Evolutionary conservation across 768 basidiomycete species (phyloP).

Genomic region (Lentinula lateritia): DNA sequence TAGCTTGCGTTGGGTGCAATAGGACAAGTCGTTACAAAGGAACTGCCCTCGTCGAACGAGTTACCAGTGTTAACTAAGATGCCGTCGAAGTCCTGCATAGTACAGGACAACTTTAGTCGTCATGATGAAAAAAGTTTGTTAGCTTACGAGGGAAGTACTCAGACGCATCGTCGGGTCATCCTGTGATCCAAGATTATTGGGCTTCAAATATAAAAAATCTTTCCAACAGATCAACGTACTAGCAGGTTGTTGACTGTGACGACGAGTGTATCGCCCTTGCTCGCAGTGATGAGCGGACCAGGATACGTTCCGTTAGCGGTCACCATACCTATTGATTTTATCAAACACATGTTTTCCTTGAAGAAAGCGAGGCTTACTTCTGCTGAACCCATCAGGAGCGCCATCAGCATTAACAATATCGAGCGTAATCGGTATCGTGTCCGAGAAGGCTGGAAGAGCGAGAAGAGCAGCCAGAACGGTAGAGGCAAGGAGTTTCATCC

Average conservation of each 20-base stretch:
- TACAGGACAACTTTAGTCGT: neutral
- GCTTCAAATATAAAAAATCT: neutral
- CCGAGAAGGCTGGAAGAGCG: neutral
- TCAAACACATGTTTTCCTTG: neutral
- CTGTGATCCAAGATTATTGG: neutral
- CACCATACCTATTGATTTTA: neutral
- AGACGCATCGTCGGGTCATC: slow-evolving; percentile 19
- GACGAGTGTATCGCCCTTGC: slow-evolving; percentile 11
- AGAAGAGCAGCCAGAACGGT: neutral
- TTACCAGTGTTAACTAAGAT: slow-evolving; percentile 16
- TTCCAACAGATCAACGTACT: slow-evolving; percentile 11
- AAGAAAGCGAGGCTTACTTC: slow-evolving; percentile 15
- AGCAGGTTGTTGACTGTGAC: slow-evolving; percentile 18
- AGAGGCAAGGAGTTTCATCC: neutral
- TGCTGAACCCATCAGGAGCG: slow-evolving; percentile 36
- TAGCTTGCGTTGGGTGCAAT: slow-evolving; percentile 15
- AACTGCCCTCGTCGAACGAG: slow-evolving; percentile 16
- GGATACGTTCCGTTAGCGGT: slow-evolving; percentile 8
- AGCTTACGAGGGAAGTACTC: slow-evolving; percentile 11
- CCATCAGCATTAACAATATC: slow-evolving; percentile 32
- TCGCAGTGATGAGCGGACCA: slow-evolving; percentile 10
- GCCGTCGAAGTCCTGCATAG: slow-evolving; percentile 16
- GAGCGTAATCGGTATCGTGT: slow-evolving; percentile 24
- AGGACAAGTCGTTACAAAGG: slow-evolving; percentile 25
- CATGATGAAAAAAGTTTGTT: neutral